These are phyloP conservation scores for Diaporthe sp. DNA, from an alignment of 2,329 filamentous ascomycete genomes.

Conservation along the genomic window DNA sequence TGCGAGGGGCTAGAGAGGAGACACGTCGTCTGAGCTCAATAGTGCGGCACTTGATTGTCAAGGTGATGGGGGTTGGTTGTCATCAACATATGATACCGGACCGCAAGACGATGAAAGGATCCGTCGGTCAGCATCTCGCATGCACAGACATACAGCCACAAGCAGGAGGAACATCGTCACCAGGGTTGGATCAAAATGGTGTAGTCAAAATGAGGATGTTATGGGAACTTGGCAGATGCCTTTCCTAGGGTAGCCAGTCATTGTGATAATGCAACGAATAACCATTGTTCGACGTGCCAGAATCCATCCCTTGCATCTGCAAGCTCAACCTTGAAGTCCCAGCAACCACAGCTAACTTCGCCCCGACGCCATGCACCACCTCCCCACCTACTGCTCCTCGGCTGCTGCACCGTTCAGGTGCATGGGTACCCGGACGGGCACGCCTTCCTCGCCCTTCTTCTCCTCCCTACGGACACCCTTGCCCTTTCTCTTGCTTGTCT, in stretches of 20 bases:
- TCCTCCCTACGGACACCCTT: neutral
- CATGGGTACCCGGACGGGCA: constrained; percentile 18
- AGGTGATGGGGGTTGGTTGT: too few relatives aligned
- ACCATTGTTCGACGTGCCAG: neutral
- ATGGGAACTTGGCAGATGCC: neutral
- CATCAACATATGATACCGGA: neutral
- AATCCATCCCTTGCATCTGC: neutral
- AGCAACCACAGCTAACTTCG: constrained; percentile 31
- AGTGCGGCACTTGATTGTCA: neutral
- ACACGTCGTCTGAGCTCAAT: constrained; percentile 19
- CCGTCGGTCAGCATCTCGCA: neutral
- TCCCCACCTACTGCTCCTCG: neutral
- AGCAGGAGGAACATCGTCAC: neutral
- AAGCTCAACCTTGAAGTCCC: constrained; percentile 37
- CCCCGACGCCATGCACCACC: constrained; percentile 34
- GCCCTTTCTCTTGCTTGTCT: neutral
- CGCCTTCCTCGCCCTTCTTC: neutral
- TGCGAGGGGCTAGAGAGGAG: constrained; percentile 27
- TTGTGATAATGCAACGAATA: neutral
- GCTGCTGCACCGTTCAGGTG: constrained; percentile 27
- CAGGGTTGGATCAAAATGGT: neutral
- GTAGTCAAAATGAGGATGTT: neutral
- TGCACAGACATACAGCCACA: neutral
- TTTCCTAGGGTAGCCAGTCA: neutral
- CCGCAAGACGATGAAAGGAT: neutral